Conservation (phyloP, 306 rosid genomes). For the Ziziphus jujuba region DNA sequence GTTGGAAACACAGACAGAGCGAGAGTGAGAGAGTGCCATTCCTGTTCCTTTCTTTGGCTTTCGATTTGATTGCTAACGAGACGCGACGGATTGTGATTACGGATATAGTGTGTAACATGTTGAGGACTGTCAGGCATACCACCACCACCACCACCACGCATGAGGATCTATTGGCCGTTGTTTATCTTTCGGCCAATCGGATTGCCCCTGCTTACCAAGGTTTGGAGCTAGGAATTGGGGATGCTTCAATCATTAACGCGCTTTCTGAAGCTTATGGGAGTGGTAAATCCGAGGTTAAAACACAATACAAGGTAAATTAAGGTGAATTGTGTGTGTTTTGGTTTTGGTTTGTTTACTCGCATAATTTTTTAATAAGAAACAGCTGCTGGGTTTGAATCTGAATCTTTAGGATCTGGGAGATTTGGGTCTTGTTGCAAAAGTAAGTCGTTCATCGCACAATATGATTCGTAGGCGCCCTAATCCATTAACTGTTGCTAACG, state of each 20-base stretch:
- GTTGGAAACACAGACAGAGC: no score
- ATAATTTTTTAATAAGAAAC: neutral
- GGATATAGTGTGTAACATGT: constrained; percentile 74
- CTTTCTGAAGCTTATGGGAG: constrained; percentile 82
- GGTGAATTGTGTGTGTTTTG: no score
- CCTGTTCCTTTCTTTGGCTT: constrained; percentile 54
- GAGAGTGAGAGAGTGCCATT: constrained; percentile 72
- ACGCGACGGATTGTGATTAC: constrained; percentile 65
- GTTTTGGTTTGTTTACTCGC: no score
- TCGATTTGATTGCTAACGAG: constrained; percentile 57
- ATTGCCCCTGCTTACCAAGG: constrained; percentile 82
- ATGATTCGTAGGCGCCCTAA: constrained; percentile 86
- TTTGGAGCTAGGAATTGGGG: constrained; percentile 84
- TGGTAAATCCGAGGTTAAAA: constrained; percentile 60
- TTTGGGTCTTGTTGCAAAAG: constrained; percentile 81
- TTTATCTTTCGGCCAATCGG: constrained; percentile 64
- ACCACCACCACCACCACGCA: no score
- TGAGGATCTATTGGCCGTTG: constrained; percentile 57
- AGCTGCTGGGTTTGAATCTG: no score
- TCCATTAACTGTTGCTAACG: constrained; percentile 71
- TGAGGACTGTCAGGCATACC: constrained; percentile 69
- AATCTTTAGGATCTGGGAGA: constrained; percentile 83
- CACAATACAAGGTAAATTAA: constrained; percentile 63
- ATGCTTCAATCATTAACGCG: constrained; percentile 76
- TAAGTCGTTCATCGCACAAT: constrained; percentile 73